These are phyloP conservation scores for Paramyrothecium roridum DNA, from an alignment of 2,329 filamentous ascomycete genomes.

Conservation along the genomic window DNA sequence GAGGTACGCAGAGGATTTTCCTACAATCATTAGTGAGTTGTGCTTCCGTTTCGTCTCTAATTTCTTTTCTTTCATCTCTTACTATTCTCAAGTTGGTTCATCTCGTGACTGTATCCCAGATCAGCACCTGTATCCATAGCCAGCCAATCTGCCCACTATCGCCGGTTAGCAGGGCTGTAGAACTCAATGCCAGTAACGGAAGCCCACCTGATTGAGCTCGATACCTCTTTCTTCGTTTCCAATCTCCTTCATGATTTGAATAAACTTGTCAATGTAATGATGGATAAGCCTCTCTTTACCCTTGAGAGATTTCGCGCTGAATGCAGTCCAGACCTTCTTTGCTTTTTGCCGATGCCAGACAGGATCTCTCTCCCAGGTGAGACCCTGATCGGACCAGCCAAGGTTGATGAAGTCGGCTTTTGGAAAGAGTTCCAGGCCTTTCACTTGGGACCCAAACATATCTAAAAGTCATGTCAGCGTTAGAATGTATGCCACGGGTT, in stretches of 20 bases:
- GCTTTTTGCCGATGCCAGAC: slow-evolving; percentile 1
- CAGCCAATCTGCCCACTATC: slow-evolving; percentile 1
- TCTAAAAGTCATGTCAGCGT: not conserved
- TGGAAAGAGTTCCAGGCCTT: slow-evolving; percentile 1
- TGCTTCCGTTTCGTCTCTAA: too few relatives aligned
- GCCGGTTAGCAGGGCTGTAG: too few relatives aligned
- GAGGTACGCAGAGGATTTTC: not conserved
- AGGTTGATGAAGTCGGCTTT: slow-evolving; percentile 1
- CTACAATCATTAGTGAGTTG: not conserved
- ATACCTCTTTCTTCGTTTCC: not conserved
- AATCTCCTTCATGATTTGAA: not conserved
- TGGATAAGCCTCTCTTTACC: not conserved
- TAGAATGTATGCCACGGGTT: not conserved
- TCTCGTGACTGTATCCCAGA: not conserved
- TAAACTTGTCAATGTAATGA: not conserved
- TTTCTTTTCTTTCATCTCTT: not conserved
- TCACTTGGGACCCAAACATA: not conserved
- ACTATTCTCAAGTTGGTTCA: slow-evolving; percentile 1
- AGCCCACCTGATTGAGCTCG: not conserved
- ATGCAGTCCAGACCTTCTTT: not conserved
- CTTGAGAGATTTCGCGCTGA: slow-evolving; percentile 1
- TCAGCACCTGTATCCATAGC: slow-evolving; percentile 1
- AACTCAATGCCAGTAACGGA: too few relatives aligned
- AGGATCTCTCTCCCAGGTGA: slow-evolving; percentile 1
- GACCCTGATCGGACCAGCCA: not conserved